These are phyloP conservation scores for Pseudogymnoascus sp. DNA, from an alignment of 2,329 filamentous ascomycete genomes.

Conservation along the genomic window DNA sequence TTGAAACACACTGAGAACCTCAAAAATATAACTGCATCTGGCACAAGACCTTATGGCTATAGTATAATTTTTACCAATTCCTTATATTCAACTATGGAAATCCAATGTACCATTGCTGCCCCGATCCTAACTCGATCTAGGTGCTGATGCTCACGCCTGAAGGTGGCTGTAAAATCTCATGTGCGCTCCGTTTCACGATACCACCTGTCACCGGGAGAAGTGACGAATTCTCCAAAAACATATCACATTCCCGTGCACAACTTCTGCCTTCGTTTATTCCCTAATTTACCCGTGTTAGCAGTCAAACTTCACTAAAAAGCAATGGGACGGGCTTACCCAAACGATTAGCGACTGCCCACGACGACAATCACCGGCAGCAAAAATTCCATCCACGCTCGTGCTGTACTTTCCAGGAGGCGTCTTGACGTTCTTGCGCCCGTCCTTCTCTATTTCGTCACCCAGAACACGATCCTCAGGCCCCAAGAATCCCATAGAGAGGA, in stretches of 20 bases:
- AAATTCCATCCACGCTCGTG: slow-evolving; percentile 82
- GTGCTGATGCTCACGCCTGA: background rate
- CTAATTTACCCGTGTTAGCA: slow-evolving; percentile 42
- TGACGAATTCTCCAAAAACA: slow-evolving; percentile 74
- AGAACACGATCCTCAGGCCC: slow-evolving; percentile 85
- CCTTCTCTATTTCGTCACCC: slow-evolving; percentile 82
- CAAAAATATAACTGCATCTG: background rate
- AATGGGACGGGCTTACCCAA: slow-evolving; percentile 50
- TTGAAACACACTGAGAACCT: background rate
- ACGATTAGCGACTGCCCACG: slow-evolving; percentile 94
- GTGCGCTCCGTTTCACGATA: slow-evolving; percentile 77
- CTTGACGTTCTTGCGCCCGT: slow-evolving; percentile 93
- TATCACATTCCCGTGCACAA: slow-evolving; percentile 83
- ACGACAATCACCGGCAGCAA: slow-evolving; percentile 90
- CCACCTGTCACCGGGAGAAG: slow-evolving; percentile 84
- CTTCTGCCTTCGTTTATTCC: slow-evolving; percentile 97
- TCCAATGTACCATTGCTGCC: background rate
- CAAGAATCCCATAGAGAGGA: slow-evolving; percentile 95
- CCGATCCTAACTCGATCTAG: background rate
- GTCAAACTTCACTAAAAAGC: background rate
- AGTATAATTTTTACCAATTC: background rate
- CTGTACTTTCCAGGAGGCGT: slow-evolving; percentile 79
- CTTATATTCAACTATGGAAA: background rate
- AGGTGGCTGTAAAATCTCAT: slow-evolving; percentile 52
- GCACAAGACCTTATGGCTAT: background rate